Evolutionary conservation across 371 early-diverging fungal genomes (phyloP).

Genomic region (Syncephalis plumigaleata): DNA sequence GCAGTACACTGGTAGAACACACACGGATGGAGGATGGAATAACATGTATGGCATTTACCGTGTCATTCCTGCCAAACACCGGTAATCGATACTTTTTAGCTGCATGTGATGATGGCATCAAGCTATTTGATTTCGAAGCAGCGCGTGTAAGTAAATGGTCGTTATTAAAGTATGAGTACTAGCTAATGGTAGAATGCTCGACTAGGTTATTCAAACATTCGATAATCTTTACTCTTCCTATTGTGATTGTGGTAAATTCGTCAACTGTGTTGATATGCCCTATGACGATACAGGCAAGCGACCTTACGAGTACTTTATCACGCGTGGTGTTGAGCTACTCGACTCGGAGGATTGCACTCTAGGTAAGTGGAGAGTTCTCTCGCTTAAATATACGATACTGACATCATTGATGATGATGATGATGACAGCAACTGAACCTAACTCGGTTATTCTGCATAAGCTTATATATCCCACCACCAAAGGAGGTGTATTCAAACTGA

Average conservation of each 20-base stretch:
- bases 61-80: constrained; percentile 79
- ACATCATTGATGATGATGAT: background rate
- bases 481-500: constrained; percentile 45
- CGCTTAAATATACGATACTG: background rate
- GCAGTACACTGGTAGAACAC: constrained; percentile 5
- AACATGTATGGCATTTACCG: constrained; percentile 88
- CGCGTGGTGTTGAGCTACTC: constrained; percentile 75
- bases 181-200: background rate
- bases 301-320: constrained; percentile 50
- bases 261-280: constrained; percentile 44
- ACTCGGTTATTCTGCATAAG: constrained; percentile 63
- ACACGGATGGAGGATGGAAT: constrained; percentile 56
- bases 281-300: constrained; percentile 17
- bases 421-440: constrained; percentile 49
- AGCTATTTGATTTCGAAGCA: constrained; percentile 79
- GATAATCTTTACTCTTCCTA: constrained; percentile 68
- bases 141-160: constrained; percentile 23
- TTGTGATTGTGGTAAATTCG: constrained; percentile 78
- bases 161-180: background rate
- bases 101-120: constrained; percentile 68
- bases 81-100: constrained; percentile 83
- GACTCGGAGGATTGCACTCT: constrained; percentile 65
- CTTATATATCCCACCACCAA: constrained; percentile 51
- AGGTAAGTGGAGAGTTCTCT: constrained; percentile 29
- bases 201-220: constrained; percentile 55